Evolutionary conservation across 768 basidiomycete species (phyloP).

Genomic region (Mycena crocata): DNA sequence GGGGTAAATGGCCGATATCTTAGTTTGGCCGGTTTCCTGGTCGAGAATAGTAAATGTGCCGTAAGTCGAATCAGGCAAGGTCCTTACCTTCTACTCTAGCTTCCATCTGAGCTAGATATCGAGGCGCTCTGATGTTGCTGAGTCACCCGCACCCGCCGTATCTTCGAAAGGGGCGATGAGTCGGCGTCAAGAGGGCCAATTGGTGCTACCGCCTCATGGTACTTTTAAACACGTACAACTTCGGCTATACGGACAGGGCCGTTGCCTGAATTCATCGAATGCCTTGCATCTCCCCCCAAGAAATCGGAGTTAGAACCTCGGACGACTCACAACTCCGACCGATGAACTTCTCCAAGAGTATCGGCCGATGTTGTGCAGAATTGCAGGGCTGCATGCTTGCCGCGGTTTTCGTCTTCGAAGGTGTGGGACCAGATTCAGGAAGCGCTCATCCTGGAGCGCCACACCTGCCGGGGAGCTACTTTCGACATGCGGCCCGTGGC

Average conservation of each 20-base stretch:
- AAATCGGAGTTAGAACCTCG: conserved; percentile 5
- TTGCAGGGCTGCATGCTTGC: neutral
- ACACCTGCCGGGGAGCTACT: neutral
- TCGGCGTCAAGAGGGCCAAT: neutral
- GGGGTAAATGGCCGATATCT: no score
- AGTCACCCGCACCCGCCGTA: neutral
- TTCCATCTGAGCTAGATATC: neutral
- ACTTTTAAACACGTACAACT: neutral
- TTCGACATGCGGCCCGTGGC: neutral
- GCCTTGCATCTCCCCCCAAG: neutral
- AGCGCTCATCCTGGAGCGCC: neutral
- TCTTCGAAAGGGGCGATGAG: neutral
- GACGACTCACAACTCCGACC: neutral
- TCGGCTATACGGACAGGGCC: neutral
- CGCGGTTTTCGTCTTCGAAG: neutral
- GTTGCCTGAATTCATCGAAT: neutral
- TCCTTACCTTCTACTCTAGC: no score
- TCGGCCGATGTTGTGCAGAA: neutral
- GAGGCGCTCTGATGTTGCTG: neutral
- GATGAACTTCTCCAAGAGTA: neutral
- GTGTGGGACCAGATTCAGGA: neutral
- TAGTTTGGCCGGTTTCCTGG: no score
- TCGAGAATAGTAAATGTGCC: no score
- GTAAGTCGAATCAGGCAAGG: no score
- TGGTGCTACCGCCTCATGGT: neutral